Base-by-base conservation (phyloP, 176 grass and related monocot species). In the Saccharum spontaneum region DNA sequence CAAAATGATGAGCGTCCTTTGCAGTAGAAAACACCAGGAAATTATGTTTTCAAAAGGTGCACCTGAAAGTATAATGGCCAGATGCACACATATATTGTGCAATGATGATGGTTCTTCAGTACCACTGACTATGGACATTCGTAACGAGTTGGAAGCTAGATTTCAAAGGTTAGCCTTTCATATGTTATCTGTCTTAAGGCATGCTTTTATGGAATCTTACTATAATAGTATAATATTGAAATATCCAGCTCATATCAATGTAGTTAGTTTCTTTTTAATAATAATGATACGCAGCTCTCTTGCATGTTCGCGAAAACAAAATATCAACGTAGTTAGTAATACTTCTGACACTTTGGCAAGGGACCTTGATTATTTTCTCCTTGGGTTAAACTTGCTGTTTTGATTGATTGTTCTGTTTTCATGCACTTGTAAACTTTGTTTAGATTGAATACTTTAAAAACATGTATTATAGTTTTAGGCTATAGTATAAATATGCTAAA, bases 31-130 rank as follows among this genome's bases (percentile, higher is more conserved):
- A 78, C 89, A 92, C 66, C 97, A 92, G 59, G 93, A 98, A 81
- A 94, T 98, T 67, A 98, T 98, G 97, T 98, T 98, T 82, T 98
- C 97, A 30, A 98, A 98, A 92, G 97, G 97, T 86, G 97, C 97
- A 31, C 97, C 97, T 73, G 97, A 98, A 81, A 92, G 93, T 85
- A 85, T 98, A 83, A 94, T 98, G 52, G 79, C 88, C 20, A 92
- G 93, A 60, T 98, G 91, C 82, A 92, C 93, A 36, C 93, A 98
- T 89, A 98, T 98, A 83, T 86, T 98, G 80, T 95, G 97, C 86
- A 95, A 98, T 66, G 85, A 91, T 79, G 93, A 94, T 86, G 97
- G 93, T 81, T 94, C 97, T 90, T 98, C 97, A 69, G 84, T 94
- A 72, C 97, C 93, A 31, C 68, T 98, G 65, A 98, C 97, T 82